phyloP scores from a whole-genome alignment of 2,329 filamentous ascomycete species.

The Lasiodiplodia sp. region DNA sequence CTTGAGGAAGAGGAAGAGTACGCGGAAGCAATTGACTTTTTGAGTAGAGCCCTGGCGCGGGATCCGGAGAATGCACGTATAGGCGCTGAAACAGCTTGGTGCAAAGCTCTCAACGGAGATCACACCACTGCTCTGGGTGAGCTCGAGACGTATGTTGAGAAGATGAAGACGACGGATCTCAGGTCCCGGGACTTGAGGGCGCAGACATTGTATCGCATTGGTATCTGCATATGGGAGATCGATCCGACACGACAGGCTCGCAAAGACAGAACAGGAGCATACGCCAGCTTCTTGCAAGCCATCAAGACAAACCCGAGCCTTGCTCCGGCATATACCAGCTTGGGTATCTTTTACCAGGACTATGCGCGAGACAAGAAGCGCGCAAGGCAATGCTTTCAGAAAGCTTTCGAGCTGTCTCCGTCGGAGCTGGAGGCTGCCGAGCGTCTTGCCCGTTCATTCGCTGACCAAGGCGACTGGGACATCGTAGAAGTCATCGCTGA shows the following conservation, averaged over 20 bases:
- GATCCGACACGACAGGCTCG: slow-evolving; percentile 77
- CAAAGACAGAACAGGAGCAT: slow-evolving; percentile 82
- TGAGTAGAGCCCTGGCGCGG: slow-evolving; percentile 76
- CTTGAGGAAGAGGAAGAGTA: slow-evolving; percentile 94
- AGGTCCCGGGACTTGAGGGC: slow-evolving; percentile 76
- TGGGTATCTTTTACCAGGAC: slow-evolving; percentile 90
- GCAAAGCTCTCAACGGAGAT: slow-evolving; percentile 82
- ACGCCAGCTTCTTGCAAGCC: slow-evolving; percentile 81
- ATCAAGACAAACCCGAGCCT: slow-evolving; percentile 87
- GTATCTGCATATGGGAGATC: slow-evolving; percentile 84
- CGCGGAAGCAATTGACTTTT: slow-evolving; percentile 78
- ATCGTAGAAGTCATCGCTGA: slow-evolving; percentile 92
- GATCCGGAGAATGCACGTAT: slow-evolving; percentile 80
- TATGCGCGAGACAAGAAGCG: slow-evolving; percentile 87
- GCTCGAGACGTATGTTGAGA: slow-evolving; percentile 72
- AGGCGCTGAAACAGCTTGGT: slow-evolving; percentile 89
- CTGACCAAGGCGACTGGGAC: slow-evolving; percentile 93
- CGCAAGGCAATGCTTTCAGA: slow-evolving; percentile 92
- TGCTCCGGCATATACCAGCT: slow-evolving; percentile 87
- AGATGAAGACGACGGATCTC: slow-evolving; percentile 68
- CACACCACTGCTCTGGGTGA: slow-evolving; percentile 71
- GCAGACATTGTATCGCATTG: slow-evolving; percentile 85
- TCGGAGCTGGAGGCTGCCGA: slow-evolving; percentile 88
- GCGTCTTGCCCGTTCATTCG: slow-evolving; percentile 83
- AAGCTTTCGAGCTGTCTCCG: slow-evolving; percentile 90